Conservation (phyloP, 306 rosid genomes). For the Pachyrhizus erosus region DNA sequence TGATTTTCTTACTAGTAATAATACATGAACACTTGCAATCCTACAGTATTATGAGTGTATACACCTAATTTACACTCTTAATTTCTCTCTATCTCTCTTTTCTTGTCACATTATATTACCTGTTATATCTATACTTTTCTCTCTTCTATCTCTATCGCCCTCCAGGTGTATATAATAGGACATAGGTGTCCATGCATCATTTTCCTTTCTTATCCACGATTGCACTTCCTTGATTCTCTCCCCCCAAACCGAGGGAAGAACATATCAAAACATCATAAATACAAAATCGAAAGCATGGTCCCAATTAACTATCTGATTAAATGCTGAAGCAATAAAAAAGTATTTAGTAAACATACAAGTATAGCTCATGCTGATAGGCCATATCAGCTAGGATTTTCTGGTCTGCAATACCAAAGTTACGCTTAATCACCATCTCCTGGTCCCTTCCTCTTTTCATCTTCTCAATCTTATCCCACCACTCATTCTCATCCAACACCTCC, state of each 20-base stretch:
- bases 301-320: not conserved
- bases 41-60: not conserved
- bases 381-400: constrained; percentile 86
- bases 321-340: constrained; percentile 30
- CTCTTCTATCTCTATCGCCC: not conserved
- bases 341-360: constrained; percentile 68
- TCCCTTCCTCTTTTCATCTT: constrained; percentile 77
- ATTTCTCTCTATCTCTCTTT: not conserved
- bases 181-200: not conserved
- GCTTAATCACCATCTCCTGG: constrained; percentile 80
- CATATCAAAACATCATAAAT: not conserved
- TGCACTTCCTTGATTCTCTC: not conserved
- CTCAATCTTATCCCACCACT: constrained; percentile 84
- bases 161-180: not conserved
- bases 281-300: not conserved
- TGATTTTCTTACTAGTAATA: not conserved
- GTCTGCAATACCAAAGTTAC: constrained; percentile 64
- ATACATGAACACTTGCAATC: not conserved
- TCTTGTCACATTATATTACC: not conserved
- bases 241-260: not conserved
- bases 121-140: not conserved
- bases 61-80: not conserved
- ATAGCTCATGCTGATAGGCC: constrained; percentile 71
- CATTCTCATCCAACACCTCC: constrained; percentile 81
- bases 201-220: not conserved